Conservation (phyloP, 164 flowering plant species). For the Chloranthus sessilifolius region DNA sequence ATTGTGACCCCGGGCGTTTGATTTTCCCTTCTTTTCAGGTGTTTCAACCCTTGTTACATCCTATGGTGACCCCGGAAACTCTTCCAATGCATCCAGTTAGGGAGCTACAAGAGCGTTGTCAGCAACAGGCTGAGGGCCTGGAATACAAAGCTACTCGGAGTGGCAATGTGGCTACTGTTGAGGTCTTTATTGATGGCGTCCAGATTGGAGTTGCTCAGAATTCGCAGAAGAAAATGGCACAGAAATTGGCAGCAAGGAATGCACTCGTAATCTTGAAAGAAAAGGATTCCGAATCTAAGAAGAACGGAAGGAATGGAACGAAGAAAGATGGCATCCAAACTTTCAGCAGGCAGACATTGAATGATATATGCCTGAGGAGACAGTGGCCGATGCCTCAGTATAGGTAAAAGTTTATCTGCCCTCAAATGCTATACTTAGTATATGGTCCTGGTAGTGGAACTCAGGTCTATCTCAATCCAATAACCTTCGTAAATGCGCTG, state of each 20-base stretch:
- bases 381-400: constrained; percentile 99
- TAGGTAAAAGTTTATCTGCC: no score
- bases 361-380: constrained; percentile 87
- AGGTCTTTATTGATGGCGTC: constrained; percentile 88
- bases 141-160: constrained; percentile 84
- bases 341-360: constrained; percentile 88
- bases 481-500: no score
- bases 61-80: constrained; percentile 99
- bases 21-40: constrained; percentile 33
- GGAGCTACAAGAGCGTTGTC: constrained; percentile 97
- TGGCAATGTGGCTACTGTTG: constrained; percentile 95
- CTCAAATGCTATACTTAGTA: no score
- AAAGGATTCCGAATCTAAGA: constrained; percentile 54
- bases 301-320: constrained; percentile 46
- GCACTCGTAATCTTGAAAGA: constrained; percentile 86
- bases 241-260: constrained; percentile 95
- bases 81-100: constrained; percentile 99
- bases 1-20: background rate
- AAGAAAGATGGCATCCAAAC: constrained; percentile 71
- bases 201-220: constrained; percentile 92
- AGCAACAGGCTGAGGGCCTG: constrained; percentile 98
- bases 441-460: no score
- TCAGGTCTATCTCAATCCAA: no score
- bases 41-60: constrained; percentile 81
- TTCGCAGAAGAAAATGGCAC: constrained; percentile 98